phyloP scores from a whole-genome alignment of 1,139 yeast species.

The Hyphopichia buzzinii region DNA sequence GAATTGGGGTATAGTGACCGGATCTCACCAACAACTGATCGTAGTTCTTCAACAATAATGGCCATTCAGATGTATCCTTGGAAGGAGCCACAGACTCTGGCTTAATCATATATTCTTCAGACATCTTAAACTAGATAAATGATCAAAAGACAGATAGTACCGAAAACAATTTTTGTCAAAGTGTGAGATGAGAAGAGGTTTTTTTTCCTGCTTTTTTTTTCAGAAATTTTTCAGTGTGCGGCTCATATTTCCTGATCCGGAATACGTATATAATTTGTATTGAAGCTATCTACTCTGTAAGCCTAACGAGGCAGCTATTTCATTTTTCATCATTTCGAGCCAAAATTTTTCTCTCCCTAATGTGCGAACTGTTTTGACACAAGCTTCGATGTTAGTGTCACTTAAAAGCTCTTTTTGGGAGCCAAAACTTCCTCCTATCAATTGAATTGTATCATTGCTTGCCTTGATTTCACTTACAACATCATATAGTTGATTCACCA shows the following conservation, averaged over 20 bases:
- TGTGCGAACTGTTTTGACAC: slow-evolving; percentile 56
- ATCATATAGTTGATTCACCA: slow-evolving; percentile 54
- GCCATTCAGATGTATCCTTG: slow-evolving; percentile 93
- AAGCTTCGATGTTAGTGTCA: slow-evolving; percentile 44
- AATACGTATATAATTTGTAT: no score
- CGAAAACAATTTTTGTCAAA: not conserved
- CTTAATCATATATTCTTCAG: slow-evolving; percentile 75
- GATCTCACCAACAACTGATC: slow-evolving; percentile 93
- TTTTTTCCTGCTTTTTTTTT: slow-evolving; percentile 2
- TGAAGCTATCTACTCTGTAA: slow-evolving; percentile 7
- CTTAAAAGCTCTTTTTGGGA: slow-evolving; percentile 33
- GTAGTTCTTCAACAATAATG: slow-evolving; percentile 86
- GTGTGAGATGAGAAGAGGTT: not conserved
- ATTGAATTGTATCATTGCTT: slow-evolving; percentile 59
- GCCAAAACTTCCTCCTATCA: slow-evolving; percentile 53
- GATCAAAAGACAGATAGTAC: not conserved
- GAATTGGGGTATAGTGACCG: slow-evolving; percentile 96
- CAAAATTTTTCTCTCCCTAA: slow-evolving; percentile 77
- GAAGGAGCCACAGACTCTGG: slow-evolving; percentile 82
- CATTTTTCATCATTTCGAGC: slow-evolving; percentile 37
- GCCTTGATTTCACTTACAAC: slow-evolving; percentile 68
- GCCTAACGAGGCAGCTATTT: slow-evolving; percentile 28
- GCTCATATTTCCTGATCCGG: slow-evolving; percentile 12
- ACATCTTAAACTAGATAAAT: slow-evolving; percentile 35
- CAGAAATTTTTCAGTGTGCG: slow-evolving; percentile 19